These are phyloP conservation scores for Elongisporangium undulatum DNA, from an alignment of 352 stramenopile species.

Conservation along the genomic window DNA sequence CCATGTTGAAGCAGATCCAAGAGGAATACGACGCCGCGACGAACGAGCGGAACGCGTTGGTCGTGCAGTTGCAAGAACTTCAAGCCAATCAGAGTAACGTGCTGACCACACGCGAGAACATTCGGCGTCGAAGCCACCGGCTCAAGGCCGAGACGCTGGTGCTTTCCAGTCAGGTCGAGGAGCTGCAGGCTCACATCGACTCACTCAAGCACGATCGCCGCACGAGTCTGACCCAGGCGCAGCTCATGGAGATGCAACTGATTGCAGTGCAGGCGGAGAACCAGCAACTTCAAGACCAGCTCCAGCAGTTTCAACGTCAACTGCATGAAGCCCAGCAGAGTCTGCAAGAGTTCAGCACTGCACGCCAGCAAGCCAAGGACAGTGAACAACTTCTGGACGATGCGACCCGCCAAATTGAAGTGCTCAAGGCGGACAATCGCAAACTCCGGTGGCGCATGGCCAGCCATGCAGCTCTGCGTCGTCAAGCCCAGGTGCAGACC, in stretches of 20 bases:
- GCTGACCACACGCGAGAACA: not conserved
- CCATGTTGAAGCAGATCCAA: not conserved
- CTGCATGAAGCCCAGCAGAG: slow-evolving; percentile 5
- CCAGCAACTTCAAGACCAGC: slow-evolving; percentile 15
- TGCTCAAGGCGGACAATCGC: slow-evolving; percentile 33
- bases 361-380: slow-evolving; percentile 7
- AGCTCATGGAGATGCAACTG: slow-evolving; percentile 28
- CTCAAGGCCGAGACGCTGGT: not conserved
- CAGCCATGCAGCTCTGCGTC: not conserved
- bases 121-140: not conserved
- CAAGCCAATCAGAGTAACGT: not conserved
- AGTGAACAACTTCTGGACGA: slow-evolving; percentile 27
- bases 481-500: not conserved
- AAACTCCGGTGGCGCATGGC: slow-evolving; percentile 15
- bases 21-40: not conserved
- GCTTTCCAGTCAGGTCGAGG: not conserved
- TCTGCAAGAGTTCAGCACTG: slow-evolving; percentile 12
- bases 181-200: not conserved
- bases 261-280: slow-evolving; percentile 19
- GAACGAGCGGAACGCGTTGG: not conserved
- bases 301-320: slow-evolving; percentile 20
- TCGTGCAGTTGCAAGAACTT: not conserved
- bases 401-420: slow-evolving; percentile 20
- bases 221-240: slow-evolving; percentile 16
- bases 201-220: not conserved